A percentile compares a stretch with the other conserved stretches of the same genome.
Evolutionary conservation across 306 rosid genomes (phyloP).

Genomic region (Luffa acutangula): DNA sequence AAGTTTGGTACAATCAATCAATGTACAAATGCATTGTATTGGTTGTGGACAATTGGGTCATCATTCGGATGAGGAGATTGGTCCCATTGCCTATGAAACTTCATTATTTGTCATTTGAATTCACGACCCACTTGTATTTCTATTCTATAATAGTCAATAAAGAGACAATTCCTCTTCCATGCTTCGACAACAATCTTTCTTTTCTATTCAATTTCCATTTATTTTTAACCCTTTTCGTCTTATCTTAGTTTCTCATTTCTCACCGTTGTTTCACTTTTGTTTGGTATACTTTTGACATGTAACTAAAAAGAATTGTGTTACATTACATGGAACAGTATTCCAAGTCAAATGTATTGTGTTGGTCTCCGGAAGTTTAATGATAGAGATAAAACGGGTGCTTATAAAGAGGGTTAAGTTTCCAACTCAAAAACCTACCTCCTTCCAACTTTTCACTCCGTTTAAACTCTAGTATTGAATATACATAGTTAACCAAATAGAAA

Average conservation of each 20-base stretch:
- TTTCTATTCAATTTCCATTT: background rate
- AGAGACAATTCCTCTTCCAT: slow-evolving; percentile 1
- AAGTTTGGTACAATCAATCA: slow-evolving; percentile 7
- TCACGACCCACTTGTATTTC: slow-evolving; percentile 3
- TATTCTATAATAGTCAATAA: slow-evolving; percentile 3
- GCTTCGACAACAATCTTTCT: background rate
- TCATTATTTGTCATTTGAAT: slow-evolving; percentile 7
- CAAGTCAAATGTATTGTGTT: too few species aligned
- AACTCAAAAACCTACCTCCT: too few species aligned
- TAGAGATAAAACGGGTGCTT: too few species aligned
- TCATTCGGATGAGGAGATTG: slow-evolving; percentile 1
- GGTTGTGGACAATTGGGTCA: slow-evolving; percentile 7
- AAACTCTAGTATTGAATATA: too few species aligned
- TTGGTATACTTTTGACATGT: background rate
- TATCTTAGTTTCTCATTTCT: background rate
- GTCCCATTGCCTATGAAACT: background rate
- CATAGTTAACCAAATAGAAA: too few species aligned
- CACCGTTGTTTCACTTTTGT: background rate
- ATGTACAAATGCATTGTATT: slow-evolving; percentile 2
- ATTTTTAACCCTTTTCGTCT: background rate
- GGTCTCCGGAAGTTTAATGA: too few species aligned
- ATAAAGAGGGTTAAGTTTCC: too few species aligned
- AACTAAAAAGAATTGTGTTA: too few species aligned
- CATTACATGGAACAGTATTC: too few species aligned
- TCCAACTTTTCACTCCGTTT: too few species aligned